These are phyloP conservation scores for Prunus dulcis DNA, from an alignment of 306 rosid species.

Conservation along the genomic window DNA sequence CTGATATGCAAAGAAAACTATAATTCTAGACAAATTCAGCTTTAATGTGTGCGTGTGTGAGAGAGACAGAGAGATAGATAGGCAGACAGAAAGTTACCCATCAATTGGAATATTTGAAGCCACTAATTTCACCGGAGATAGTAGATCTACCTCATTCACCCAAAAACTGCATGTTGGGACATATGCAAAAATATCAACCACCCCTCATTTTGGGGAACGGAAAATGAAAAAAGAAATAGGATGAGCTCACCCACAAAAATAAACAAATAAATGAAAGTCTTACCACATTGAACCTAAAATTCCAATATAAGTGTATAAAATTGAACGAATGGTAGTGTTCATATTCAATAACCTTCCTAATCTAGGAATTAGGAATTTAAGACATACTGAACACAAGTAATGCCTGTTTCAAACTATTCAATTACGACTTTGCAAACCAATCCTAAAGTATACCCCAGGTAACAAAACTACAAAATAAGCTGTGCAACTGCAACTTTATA, in stretches of 20 bases:
- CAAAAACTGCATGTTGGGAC: slow-evolving; percentile 60
- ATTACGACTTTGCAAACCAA: not conserved
- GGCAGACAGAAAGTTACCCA: slow-evolving; percentile 46
- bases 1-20: not conserved
- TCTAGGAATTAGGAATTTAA: not conserved
- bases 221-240: not conserved
- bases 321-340: not conserved
- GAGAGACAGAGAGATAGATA: not conserved
- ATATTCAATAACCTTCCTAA: not conserved
- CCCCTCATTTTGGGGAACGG: not conserved
- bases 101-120: slow-evolving; percentile 53
- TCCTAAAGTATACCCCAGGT: not conserved
- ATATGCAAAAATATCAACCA: slow-evolving; percentile 10
- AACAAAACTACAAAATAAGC: not conserved
- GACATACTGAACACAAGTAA: not conserved
- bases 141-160: slow-evolving; percentile 61
- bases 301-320: not conserved
- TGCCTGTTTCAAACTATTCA: not conserved
- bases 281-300: not conserved
- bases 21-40: not conserved
- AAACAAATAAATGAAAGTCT: not conserved
- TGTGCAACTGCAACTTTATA: not conserved
- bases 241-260: not conserved
- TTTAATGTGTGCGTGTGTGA: not conserved
- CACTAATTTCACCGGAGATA: slow-evolving; percentile 66